Evolutionary conservation across 495 filamentous ascomycete species (phyloP).

Genomic region (Neurospora sp.): DNA sequence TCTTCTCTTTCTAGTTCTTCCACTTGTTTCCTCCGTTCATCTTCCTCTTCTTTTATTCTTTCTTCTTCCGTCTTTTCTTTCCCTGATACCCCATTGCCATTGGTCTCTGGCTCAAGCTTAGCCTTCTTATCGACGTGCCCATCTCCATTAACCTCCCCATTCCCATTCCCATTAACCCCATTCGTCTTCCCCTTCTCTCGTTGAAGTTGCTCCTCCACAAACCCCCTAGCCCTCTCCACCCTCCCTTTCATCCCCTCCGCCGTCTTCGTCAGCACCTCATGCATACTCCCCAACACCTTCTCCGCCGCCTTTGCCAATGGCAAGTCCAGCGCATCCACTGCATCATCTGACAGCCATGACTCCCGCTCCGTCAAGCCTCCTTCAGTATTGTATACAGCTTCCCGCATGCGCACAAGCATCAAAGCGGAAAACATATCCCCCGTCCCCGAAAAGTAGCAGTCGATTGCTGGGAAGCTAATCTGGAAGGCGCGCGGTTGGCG

Average conservation of each 20-base stretch:
- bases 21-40: constrained; percentile 11
- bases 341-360: constrained; percentile 62
- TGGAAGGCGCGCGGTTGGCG: constrained; percentile 66
- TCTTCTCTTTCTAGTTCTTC: constrained; percentile 25
- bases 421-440: constrained; percentile 98
- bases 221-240: constrained; percentile 23
- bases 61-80: constrained; percentile 12
- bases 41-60: constrained; percentile 22
- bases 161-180: constrained; percentile 19
- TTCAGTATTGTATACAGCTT: constrained; percentile 47
- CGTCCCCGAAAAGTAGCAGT: constrained; percentile 89
- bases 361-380: constrained; percentile 34
- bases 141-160: background rate
- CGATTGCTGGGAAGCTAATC: constrained; percentile 73
- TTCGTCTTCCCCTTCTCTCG: too few relatives aligned
- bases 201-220: constrained; percentile 7
- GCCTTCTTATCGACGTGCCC: constrained; percentile 33
- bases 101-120: background rate
- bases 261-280: constrained; percentile 70
- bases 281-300: constrained; percentile 91
- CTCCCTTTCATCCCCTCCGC: constrained; percentile 46
- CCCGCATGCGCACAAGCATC: constrained; percentile 78
- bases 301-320: constrained; percentile 75
- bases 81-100: background rate
- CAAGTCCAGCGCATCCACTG: constrained; percentile 55